Evolutionary conservation across 371 early-diverging fungal species (phyloP), one percentile per base, ranked within the genome.

Genomic region (Nematocida displodere): DNA sequence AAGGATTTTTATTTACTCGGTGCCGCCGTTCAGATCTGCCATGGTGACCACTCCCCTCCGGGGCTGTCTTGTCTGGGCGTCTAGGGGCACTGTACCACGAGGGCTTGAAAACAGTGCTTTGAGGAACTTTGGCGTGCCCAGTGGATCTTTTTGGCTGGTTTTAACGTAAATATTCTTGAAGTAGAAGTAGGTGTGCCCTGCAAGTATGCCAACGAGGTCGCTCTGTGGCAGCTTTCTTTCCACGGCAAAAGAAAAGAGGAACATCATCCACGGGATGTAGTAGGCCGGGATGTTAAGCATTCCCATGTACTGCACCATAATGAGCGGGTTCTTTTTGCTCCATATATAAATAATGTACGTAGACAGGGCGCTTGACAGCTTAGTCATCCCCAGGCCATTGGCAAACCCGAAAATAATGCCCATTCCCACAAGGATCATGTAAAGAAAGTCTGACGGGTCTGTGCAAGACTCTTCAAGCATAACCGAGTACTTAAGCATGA

Each of bases 341-440:
- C 85, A 85, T 24, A 85, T 62, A 59, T 82, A 85, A 20, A 83
- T 85, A 31, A 85, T 78, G 4, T 80, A 78, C 46, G 79, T 59
- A 1, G 83, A 81, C 42, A 84, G 68, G 0, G 76, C n/a, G 39
- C 77, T 65, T 8, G 80, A 82, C 2, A 84, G 61, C 22, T 62
- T 61, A 2, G 76, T 24, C 47, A 81, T 64, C 17, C 66, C 66
- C 20, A 66, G 64, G 24, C 79, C 34, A 33, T 40, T 75, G 13
- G 77, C 77, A 13, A 54, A 22, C 17, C 58, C 54, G 7, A 80
- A 66, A 13, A 84, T 54, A 2, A 59, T 11, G 13, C 39, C 39
- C 36, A 53, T 71, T 52, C 80, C 62, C 2, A 80, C 37, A 11
- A 80, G 11, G 28, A 84, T 20, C 44, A 83, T 34, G 54, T 81